Evolutionary conservation across 176 grass and related monocot species (phyloP).

Genomic region (Phoenix roebelenii): DNA sequence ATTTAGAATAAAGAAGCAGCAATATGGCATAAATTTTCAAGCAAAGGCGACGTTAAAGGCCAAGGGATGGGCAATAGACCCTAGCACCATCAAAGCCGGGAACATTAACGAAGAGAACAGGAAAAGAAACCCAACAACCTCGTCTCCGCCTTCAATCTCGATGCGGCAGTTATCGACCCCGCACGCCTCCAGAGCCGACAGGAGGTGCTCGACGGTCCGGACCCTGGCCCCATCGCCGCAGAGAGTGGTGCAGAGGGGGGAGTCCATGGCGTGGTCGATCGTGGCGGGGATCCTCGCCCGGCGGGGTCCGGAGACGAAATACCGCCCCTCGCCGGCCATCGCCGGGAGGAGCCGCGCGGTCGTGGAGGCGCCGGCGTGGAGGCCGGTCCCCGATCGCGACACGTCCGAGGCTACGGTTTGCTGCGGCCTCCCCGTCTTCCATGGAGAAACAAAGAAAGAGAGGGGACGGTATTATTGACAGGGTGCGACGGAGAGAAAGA

Average conservation of each 20-base stretch:
- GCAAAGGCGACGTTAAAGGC: too few species aligned
- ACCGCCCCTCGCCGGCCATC: slow-evolving; percentile 71
- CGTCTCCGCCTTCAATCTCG: slow-evolving; percentile 54
- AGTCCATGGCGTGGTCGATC: slow-evolving; percentile 38
- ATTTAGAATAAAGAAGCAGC: too few species aligned
- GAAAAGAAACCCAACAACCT: slow-evolving; percentile 49
- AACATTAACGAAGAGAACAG: not conserved
- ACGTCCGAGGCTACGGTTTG: slow-evolving; percentile 51
- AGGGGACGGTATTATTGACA: not conserved
- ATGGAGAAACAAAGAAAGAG: not conserved
- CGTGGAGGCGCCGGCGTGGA: slow-evolving; percentile 45
- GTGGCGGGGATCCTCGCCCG: slow-evolving; percentile 36
- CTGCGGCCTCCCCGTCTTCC: slow-evolving; percentile 53
- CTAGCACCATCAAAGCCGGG: too few species aligned
- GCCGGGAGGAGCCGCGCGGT: slow-evolving; percentile 54
- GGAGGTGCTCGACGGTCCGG: slow-evolving; percentile 74
- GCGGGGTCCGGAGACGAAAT: slow-evolving; percentile 37
- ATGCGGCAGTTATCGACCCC: slow-evolving; percentile 80
- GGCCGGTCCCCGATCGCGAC: slow-evolving; percentile 48
- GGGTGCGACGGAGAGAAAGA: not conserved
- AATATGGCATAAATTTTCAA: too few species aligned
- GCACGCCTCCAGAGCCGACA: slow-evolving; percentile 72
- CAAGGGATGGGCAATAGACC: too few species aligned
- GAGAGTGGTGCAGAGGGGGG: slow-evolving; percentile 67
- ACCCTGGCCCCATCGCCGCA: slow-evolving; percentile 25